Percentiles rank a stretch among this genome's conserved stretches.
Evolutionary conservation across 768 basidiomycete species (phyloP).

Genomic region (Candolleomyces efflorescens): DNA sequence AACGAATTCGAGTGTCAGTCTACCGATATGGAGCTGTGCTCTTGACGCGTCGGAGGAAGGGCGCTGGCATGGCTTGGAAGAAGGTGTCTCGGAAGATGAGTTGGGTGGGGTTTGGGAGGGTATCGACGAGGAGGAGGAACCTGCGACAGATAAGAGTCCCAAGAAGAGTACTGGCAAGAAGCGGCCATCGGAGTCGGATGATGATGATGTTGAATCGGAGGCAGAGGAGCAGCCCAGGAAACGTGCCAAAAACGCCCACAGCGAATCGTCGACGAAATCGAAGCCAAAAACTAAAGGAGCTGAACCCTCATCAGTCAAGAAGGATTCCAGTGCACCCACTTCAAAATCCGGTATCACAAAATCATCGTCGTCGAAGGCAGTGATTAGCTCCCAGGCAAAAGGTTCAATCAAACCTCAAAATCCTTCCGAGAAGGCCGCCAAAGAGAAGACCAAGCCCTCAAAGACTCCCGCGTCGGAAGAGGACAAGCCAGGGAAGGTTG

Average conservation of each 20-base stretch:
- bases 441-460: not conserved
- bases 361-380: slow-evolving; percentile 4
- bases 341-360: slow-evolving; percentile 3
- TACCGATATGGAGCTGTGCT: slow-evolving; percentile 89
- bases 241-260: slow-evolving; percentile 43
- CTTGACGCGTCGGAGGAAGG: slow-evolving; percentile 58
- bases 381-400: not conserved
- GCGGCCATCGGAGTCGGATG: slow-evolving; percentile 31
- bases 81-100: slow-evolving; percentile 15
- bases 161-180: slow-evolving; percentile 19
- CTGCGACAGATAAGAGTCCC: slow-evolving; percentile 13
- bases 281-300: not conserved
- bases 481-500: not conserved
- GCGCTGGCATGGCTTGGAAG: slow-evolving; percentile 51
- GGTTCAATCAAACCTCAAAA: slow-evolving; percentile 1
- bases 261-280: slow-evolving; percentile 12
- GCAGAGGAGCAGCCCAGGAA: slow-evolving; percentile 31
- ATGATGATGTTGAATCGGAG: slow-evolving; percentile 31
- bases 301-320: slow-evolving; percentile 12
- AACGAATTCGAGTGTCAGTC: slow-evolving; percentile 72
- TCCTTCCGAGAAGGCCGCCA: not conserved
- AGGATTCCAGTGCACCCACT: slow-evolving; percentile 8
- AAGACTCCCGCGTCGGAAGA: not conserved
- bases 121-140: slow-evolving; percentile 11
- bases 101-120: slow-evolving; percentile 1